Evolutionary conservation across 1,284 basidiomycete species (phyloP).

Genomic region (Ustilago nuda): DNA sequence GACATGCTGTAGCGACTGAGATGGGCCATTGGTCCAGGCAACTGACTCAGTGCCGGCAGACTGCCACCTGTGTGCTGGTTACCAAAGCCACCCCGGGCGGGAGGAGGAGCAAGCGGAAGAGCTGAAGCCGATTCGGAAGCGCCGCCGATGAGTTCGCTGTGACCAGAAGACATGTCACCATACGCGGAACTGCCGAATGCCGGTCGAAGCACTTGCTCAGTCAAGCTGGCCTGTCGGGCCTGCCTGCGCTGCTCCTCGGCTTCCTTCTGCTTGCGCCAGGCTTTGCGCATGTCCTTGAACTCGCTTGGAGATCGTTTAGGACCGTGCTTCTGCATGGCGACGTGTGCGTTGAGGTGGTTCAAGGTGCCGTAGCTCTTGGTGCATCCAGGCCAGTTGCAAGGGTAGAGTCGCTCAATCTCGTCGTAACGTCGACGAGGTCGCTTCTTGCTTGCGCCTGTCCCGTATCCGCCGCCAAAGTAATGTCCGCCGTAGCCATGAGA

Average conservation of each 20-base stretch:
- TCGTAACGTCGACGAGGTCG: constrained; percentile 61
- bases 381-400: constrained; percentile 84
- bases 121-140: constrained; percentile 12
- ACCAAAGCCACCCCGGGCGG: constrained; percentile 24
- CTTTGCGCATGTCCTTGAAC: constrained; percentile 96
- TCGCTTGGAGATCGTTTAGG: constrained; percentile 84
- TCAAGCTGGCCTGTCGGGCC: constrained; percentile 24
- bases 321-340: constrained; percentile 92
- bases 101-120: constrained; percentile 28
- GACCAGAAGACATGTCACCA: constrained; percentile 10
- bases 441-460: constrained; percentile 48
- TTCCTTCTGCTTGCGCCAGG: constrained; percentile 93
- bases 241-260: constrained; percentile 72
- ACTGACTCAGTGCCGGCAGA: constrained; percentile 21
- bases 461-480: constrained; percentile 41
- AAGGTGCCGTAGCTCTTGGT: constrained; percentile 86
- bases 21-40: constrained; percentile 29
- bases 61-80: constrained; percentile 11
- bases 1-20: constrained; percentile 48
- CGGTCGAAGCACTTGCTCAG: constrained; percentile 23
- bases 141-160: constrained; percentile 7
- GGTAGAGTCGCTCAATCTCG: constrained; percentile 86
- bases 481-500: constrained; percentile 33
- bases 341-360: constrained; percentile 91
- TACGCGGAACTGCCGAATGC: constrained; percentile 26